phyloP scores from a whole-genome alignment of 2,329 filamentous ascomycete genomes.

The Curvularia verruculosa region DNA sequence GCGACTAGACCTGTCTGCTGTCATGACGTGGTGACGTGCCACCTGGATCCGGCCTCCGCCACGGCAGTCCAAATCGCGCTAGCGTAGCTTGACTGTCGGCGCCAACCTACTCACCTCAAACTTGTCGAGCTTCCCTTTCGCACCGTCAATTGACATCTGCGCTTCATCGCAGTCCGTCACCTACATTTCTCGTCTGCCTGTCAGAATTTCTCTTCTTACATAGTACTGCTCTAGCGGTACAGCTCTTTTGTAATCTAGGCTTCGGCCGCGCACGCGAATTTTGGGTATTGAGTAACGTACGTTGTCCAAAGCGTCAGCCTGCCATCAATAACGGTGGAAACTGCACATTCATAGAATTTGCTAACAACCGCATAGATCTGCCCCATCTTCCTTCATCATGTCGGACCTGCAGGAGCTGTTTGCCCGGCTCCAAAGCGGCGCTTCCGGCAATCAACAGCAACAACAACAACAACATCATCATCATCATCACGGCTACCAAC shows the following conservation, averaged over 20 bases:
- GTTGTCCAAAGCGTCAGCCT: conserved; percentile 16
- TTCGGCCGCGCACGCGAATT: conserved; percentile 31
- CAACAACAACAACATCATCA: conserved; percentile 31
- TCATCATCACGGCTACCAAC: conserved; percentile 51
- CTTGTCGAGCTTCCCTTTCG: conserved; percentile 8
- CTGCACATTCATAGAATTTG: conserved; percentile 10
- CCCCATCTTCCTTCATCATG: conserved; percentile 41
- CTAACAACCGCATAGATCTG: conserved; percentile 29
- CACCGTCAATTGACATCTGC: conserved; percentile 23
- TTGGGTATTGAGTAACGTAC: conserved; percentile 39
- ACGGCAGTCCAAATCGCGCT: conserved; percentile 4
- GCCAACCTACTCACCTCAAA: conserved; percentile 17
- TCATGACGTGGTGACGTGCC: conserved; percentile 12
- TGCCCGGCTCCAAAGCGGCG: conserved; percentile 50
- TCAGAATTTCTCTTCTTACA: conserved; percentile 12
- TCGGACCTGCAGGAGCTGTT: conserved; percentile 54
- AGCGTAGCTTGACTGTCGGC: conserved; percentile 10
- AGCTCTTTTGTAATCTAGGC: conserved; percentile 17
- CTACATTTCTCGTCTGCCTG: conserved; percentile 15
- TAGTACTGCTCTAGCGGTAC: conserved; percentile 7
- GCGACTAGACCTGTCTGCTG: conserved; percentile 1
- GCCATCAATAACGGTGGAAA: conserved; percentile 13
- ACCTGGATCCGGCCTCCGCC: background rate
- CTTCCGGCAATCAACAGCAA: conserved; percentile 32
- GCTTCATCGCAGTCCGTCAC: conserved; percentile 22